phyloP scores from a whole-genome alignment of 768 basidiomycete genomes.

The Tulasnella sp. region DNA sequence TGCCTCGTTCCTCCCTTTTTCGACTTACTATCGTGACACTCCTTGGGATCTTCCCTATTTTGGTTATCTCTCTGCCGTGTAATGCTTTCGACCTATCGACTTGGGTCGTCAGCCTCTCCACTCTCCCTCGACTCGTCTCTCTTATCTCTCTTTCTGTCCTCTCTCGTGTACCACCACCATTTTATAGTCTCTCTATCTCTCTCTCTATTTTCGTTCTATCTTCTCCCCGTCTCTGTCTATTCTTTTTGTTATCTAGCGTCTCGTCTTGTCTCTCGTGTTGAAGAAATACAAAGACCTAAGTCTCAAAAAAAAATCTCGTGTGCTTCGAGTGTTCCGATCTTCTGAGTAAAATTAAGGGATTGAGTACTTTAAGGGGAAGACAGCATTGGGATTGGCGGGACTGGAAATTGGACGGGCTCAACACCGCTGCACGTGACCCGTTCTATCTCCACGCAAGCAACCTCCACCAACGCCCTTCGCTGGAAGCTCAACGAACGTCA shows the following conservation, averaged over 20 bases:
- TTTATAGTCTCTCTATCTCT: neutral
- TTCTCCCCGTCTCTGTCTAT: neutral
- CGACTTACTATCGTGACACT: constrained; percentile 16
- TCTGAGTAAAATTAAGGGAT: too few relatives aligned
- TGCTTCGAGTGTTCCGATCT: too few relatives aligned
- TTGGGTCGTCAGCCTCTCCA: neutral
- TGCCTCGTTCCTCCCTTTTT: neutral
- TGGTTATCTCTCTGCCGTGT: neutral
- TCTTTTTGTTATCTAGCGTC: neutral
- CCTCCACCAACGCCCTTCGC: too few relatives aligned
- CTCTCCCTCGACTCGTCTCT: neutral
- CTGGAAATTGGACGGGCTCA: too few relatives aligned
- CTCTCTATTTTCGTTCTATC: neutral
- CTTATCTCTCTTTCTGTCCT: neutral
- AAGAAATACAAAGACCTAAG: too few relatives aligned
- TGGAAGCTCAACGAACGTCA: too few relatives aligned
- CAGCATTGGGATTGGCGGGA: too few relatives aligned
- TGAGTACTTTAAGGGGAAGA: too few relatives aligned
- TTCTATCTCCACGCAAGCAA: too few relatives aligned
- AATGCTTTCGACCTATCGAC: neutral
- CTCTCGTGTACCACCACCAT: neutral
- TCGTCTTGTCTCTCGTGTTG: too few relatives aligned
- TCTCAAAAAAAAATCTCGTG: too few relatives aligned
- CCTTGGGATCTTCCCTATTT: neutral
- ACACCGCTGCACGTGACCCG: too few relatives aligned